Conservation (phyloP, 2,329 filamentous ascomycete species). For the Colletotrichum shisoi region DNA sequence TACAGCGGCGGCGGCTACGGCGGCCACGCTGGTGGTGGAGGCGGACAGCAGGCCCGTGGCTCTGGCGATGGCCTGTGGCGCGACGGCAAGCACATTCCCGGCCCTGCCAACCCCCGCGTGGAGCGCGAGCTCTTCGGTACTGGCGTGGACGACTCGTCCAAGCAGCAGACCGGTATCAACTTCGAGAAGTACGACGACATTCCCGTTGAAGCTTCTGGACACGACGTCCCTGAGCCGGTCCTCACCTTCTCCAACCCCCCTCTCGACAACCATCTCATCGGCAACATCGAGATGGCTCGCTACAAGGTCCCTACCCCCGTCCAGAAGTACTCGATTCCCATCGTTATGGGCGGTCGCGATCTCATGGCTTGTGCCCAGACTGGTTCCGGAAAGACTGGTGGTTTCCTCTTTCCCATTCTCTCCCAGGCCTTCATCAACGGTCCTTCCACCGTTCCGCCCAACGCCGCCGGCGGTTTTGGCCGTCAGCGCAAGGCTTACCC, state of each 20-base stretch:
- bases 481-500: slow-evolving; percentile 98
- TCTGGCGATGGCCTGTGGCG: slow-evolving; percentile 96
- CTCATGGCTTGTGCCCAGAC: slow-evolving; percentile 99
- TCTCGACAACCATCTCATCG: slow-evolving; percentile 89
- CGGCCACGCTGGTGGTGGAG: slow-evolving; percentile 55
- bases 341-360: slow-evolving; percentile 97
- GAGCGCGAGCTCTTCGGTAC: slow-evolving; percentile 96
- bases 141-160: slow-evolving; percentile 82
- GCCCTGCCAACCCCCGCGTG: slow-evolving; percentile 83
- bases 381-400: slow-evolving; percentile 99
- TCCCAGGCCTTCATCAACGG: slow-evolving; percentile 96
- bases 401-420: slow-evolving; percentile 98
- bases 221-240: slow-evolving; percentile 91
- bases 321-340: slow-evolving; percentile 99
- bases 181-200: slow-evolving; percentile 99
- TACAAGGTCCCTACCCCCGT: slow-evolving; percentile 97
- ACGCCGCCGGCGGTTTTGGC: slow-evolving; percentile 75
- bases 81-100: slow-evolving; percentile 94
- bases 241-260: slow-evolving; percentile 92
- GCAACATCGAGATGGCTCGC: slow-evolving; percentile 91
- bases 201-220: slow-evolving; percentile 94
- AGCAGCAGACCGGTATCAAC: slow-evolving; percentile 99
- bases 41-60: slow-evolving; percentile 70
- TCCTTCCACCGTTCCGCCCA: slow-evolving; percentile 73
- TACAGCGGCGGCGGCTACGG: slow-evolving; percentile 55